Percentiles rank a stretch among this genome's conserved stretches.
These are phyloP conservation scores for Amanita thiersii DNA, from an alignment of 768 basidiomycete species.

Conservation along the genomic window DNA sequence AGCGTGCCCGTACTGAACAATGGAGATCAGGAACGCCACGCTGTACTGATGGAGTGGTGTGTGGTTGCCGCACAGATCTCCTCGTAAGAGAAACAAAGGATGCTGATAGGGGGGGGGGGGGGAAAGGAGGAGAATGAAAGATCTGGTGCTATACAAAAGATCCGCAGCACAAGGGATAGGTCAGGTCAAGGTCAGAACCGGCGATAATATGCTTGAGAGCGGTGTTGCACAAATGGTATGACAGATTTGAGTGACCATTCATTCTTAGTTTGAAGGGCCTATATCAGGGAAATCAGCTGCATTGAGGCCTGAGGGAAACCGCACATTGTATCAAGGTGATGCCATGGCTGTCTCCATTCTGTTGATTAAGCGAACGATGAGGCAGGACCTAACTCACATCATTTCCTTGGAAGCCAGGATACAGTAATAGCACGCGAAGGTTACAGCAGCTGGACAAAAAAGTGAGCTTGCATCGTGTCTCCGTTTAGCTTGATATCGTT, in stretches of 20 bases:
- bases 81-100: not conserved
- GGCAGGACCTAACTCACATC: not conserved
- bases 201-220: too few relatives aligned
- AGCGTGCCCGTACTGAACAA: constrained; percentile 16
- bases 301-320: not conserved
- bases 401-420: not conserved
- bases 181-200: too few relatives aligned
- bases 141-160: too few relatives aligned
- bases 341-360: not conserved
- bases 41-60: constrained; percentile 1
- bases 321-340: constrained; percentile 4
- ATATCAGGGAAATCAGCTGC: constrained; percentile 9
- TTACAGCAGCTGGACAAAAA: too few relatives aligned
- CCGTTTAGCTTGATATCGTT: too few relatives aligned
- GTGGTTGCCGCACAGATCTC: not conserved
- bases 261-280: not conserved
- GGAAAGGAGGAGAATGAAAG: too few relatives aligned
- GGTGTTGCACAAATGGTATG: not conserved
- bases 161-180: too few relatives aligned
- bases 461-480: too few relatives aligned
- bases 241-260: too few relatives aligned
- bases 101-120: too few relatives aligned
- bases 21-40: constrained; percentile 25
- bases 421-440: too few relatives aligned
- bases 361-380: constrained; percentile 4